Evolutionary conservation across 2,329 filamentous ascomycete genomes (phyloP).

Genomic region (Colletotrichum eremochloae): DNA sequence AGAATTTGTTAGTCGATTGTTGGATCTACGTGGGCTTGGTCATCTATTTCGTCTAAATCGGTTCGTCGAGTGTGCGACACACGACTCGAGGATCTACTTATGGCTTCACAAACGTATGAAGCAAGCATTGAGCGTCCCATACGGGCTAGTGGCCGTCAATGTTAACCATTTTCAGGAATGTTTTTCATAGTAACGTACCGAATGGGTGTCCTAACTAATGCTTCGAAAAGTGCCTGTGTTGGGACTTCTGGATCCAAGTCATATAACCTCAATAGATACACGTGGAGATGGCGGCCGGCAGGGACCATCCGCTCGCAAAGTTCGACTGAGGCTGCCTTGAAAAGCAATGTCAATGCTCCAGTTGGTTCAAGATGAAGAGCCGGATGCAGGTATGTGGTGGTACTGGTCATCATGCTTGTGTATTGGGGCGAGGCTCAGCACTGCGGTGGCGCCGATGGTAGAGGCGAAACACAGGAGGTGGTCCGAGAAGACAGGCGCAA

Average conservation of each 20-base stretch:
- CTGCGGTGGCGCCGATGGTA: slow-evolving; percentile 17
- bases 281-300: not conserved
- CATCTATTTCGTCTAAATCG: not conserved
- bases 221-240: not conserved
- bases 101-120: not conserved
- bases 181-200: not conserved
- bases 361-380: not conserved
- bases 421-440: slow-evolving; percentile 39
- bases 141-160: no score
- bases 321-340: not conserved
- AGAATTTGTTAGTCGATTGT: not conserved
- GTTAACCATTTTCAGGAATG: no score
- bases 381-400: slow-evolving; percentile 14
- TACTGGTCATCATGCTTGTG: slow-evolving; percentile 25
- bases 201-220: not conserved
- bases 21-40: not conserved
- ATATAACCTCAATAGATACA: not conserved
- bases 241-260: not conserved
- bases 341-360: not conserved
- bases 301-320: not conserved
- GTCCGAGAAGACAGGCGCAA: slow-evolving; percentile 27
- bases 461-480: slow-evolving; percentile 27
- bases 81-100: slow-evolving; percentile 6
- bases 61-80: not conserved
- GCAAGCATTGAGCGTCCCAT: not conserved